phyloP scores from a whole-genome alignment of 208 protist genomes.

The Sergeia podlipaevii region DNA sequence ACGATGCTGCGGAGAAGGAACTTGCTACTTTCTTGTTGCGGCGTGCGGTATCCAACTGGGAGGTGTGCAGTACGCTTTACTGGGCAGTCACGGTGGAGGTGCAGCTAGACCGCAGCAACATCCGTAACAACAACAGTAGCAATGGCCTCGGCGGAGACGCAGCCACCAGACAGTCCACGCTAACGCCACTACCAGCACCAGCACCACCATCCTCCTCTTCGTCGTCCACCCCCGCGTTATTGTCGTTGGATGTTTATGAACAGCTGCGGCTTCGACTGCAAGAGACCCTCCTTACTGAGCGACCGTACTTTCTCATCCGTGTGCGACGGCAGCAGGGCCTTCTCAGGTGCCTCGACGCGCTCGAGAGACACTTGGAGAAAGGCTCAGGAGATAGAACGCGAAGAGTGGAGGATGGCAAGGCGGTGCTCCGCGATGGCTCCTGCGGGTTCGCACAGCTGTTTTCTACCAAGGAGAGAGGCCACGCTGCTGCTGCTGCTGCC shows the following conservation, averaged over 20 bases:
- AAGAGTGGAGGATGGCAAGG: constrained; percentile 35
- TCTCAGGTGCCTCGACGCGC: constrained; percentile 27
- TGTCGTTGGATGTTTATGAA: too few relatives aligned
- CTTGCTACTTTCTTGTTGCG: constrained; percentile 54
- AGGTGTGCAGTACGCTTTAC: constrained; percentile 74
- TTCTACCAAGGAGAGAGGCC: too few relatives aligned
- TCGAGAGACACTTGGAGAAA: constrained; percentile 29
- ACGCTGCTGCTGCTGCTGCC: too few relatives aligned
- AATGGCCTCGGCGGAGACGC: neutral
- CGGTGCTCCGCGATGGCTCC: neutral
- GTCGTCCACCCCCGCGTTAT: neutral
- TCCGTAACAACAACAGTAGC: neutral
- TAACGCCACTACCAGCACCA: constrained; percentile 1
- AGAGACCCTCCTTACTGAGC: constrained; percentile 19
- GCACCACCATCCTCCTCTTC: too few relatives aligned
- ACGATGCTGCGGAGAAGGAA: constrained; percentile 38
- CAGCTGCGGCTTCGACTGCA: constrained; percentile 28
- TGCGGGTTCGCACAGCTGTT: too few relatives aligned
- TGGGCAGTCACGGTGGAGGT: constrained; percentile 63
- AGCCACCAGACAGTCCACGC: neutral
- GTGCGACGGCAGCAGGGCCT: constrained; percentile 50
- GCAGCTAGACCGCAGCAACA: constrained; percentile 18
- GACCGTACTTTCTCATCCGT: constrained; percentile 40
- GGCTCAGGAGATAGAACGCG: constrained; percentile 34
- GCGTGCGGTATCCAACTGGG: constrained; percentile 57